These are phyloP conservation scores for Nitzschia putrida DNA, from an alignment of 108 stramenopile genomes.

Conservation along the genomic window DNA sequence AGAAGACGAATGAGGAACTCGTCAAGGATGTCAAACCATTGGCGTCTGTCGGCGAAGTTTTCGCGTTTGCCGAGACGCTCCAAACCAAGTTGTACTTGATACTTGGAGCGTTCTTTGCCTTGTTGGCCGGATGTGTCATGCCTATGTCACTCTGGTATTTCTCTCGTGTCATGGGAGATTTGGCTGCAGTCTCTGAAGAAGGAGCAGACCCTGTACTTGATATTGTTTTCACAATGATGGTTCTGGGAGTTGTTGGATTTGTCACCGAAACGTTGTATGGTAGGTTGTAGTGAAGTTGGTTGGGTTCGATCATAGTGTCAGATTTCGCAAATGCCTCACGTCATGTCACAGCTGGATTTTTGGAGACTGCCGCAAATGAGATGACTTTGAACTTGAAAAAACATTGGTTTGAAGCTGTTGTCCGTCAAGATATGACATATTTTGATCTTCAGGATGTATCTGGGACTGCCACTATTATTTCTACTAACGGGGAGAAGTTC, in stretches of 20 bases:
- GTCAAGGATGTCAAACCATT: conserved; percentile 4
- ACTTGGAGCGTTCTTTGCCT: conserved; percentile 10
- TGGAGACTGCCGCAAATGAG: conserved; percentile 42
- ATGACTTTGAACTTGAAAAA: conserved; percentile 37
- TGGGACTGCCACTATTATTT: conserved; percentile 37
- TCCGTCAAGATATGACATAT: conserved; percentile 56
- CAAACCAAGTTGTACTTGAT: conserved; percentile 12
- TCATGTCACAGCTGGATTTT: conserved; percentile 16
- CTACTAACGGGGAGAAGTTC: conserved; percentile 40
- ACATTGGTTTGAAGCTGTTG: conserved; percentile 47
- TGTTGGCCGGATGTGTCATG: conserved; percentile 3
- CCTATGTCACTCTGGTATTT: conserved; percentile 49
- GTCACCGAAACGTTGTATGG: conserved; percentile 40
- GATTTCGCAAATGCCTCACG: not conserved
- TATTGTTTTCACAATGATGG: conserved; percentile 45
- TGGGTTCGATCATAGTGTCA: not conserved
- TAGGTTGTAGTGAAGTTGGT: not conserved
- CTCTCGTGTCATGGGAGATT: conserved; percentile 39
- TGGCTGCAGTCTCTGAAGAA: conserved; percentile 33
- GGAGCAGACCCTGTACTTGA: conserved; percentile 36
- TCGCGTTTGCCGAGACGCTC: conserved; percentile 14
- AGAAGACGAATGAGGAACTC: not conserved
- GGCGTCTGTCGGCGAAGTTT: conserved; percentile 24
- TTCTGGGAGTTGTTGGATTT: conserved; percentile 44
- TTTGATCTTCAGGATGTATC: conserved; percentile 52